phyloP scores from a whole-genome alignment of 495 filamentous ascomycete genomes.

The Usnea hakonensis region DNA sequence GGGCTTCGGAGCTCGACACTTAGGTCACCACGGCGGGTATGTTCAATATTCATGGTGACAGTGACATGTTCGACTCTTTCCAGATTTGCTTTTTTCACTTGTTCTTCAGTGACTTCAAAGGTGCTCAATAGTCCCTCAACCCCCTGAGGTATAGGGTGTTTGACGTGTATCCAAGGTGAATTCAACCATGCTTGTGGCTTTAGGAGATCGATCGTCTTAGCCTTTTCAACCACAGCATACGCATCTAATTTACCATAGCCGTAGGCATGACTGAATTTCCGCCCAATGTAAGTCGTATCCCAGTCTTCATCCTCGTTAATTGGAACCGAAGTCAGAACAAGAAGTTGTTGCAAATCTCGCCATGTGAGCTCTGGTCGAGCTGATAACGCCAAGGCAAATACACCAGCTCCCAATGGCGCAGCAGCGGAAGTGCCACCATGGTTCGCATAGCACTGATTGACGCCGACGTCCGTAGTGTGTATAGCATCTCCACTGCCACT shows the following conservation, averaged over 20 bases:
- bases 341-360: conserved; percentile 91
- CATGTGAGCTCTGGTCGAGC: conserved; percentile 81
- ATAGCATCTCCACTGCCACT: conserved; percentile 84
- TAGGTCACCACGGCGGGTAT: conserved; percentile 78
- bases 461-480: conserved; percentile 91
- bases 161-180: conserved; percentile 87
- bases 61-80: conserved; percentile 87
- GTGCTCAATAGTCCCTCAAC: conserved; percentile 66
- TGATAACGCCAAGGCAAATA: conserved; percentile 85
- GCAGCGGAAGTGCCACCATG: conserved; percentile 98
- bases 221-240: conserved; percentile 75
- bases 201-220: conserved; percentile 76
- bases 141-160: conserved; percentile 80
- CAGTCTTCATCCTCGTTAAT: conserved; percentile 73
- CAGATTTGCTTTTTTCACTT: conserved; percentile 74
- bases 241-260: conserved; percentile 93
- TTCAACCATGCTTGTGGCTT: conserved; percentile 97
- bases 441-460: conserved; percentile 61
- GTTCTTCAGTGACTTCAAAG: conserved; percentile 68
- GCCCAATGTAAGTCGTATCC: conserved; percentile 71
- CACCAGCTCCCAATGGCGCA: conserved; percentile 82
- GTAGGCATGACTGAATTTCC: conserved; percentile 85
- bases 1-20: conserved; percentile 90
- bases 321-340: conserved; percentile 75
- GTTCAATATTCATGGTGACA: conserved; percentile 91